Evolutionary conservation across 1,139 yeast species (phyloP).

Genomic region (Nakaseomyces nivariensis): DNA sequence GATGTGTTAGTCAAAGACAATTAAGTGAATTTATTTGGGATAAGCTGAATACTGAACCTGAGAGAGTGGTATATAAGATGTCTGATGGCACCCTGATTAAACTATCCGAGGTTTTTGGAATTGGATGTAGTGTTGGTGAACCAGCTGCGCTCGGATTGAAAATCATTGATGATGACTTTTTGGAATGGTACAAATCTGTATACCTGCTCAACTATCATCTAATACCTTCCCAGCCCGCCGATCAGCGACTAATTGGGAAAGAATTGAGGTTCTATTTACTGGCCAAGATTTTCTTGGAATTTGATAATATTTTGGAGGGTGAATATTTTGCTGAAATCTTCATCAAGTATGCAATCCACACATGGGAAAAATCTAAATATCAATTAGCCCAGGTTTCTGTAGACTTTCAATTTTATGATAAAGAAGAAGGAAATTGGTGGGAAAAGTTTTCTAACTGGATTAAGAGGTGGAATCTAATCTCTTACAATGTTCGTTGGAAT

Average conservation of each 20-base stretch:
- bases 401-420: constrained; percentile 22
- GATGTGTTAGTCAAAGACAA: constrained; percentile 96
- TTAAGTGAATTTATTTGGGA: constrained; percentile 86
- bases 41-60: constrained; percentile 42
- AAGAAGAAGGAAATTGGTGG: constrained; percentile 22
- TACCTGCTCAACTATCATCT: constrained; percentile 20
- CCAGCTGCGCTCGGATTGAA: constrained; percentile 21
- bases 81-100: constrained; percentile 11
- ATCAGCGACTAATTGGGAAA: constrained; percentile 11
- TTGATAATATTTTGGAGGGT: constrained; percentile 24
- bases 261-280: constrained; percentile 17
- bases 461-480: constrained; percentile 23
- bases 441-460: constrained; percentile 22
- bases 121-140: constrained; percentile 8
- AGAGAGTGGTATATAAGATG: constrained; percentile 17
- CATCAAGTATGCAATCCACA: constrained; percentile 20
- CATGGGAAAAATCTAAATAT: constrained; percentile 25
- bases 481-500: constrained; percentile 28
- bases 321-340: constrained; percentile 26
- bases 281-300: constrained; percentile 23
- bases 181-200: constrained; percentile 25
- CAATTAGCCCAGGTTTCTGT: constrained; percentile 25
- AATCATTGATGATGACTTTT: constrained; percentile 24
- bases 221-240: constrained; percentile 8
- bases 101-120: constrained; percentile 17